Percentiles rank a stretch among this genome's conserved stretches.
Evolutionary conservation across 352 stramenopile genomes (phyloP).

Genomic region (Phytopythium cucurbitacearum): DNA sequence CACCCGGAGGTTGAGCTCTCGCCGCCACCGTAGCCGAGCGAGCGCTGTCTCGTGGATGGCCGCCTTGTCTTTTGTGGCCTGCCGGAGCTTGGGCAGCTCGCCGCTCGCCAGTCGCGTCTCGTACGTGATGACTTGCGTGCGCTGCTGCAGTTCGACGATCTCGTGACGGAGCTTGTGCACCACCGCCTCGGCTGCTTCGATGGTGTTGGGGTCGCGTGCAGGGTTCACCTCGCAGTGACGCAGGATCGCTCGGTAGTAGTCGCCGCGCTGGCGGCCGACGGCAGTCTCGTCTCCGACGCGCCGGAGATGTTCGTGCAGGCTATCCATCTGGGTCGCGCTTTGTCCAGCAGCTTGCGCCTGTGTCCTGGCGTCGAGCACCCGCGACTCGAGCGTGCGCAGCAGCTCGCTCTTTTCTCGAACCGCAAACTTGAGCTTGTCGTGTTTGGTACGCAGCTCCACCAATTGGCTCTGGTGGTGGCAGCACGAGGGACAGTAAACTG

Average conservation of each 20-base stretch:
- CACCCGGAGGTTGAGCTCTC: conserved; percentile 57
- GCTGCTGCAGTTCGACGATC: conserved; percentile 65
- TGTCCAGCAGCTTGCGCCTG: conserved; percentile 36
- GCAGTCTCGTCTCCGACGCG: conserved; percentile 52
- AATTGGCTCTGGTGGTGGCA: conserved; percentile 29
- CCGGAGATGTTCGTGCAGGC: conserved; percentile 63
- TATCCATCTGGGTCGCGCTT: conserved; percentile 50
- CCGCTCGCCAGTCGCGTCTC: conserved; percentile 53
- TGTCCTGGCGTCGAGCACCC: conserved; percentile 47
- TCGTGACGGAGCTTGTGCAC: conserved; percentile 64
- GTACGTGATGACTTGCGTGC: conserved; percentile 63
- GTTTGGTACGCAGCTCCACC: conserved; percentile 61
- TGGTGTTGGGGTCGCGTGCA: conserved; percentile 71
- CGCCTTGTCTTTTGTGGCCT: conserved; percentile 63
- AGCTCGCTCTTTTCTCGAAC: conserved; percentile 48
- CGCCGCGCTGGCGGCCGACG: conserved; percentile 56
- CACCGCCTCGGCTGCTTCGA: conserved; percentile 57
- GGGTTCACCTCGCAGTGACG: conserved; percentile 76
- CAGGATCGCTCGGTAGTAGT: conserved; percentile 80
- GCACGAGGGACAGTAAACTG: not conserved
- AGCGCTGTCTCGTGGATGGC: conserved; percentile 64
- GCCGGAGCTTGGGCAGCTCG: conserved; percentile 61
- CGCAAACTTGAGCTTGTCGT: conserved; percentile 73
- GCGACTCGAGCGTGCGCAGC: conserved; percentile 50
- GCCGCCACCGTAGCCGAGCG: conserved; percentile 57